Evolutionary conservation across 1,284 basidiomycete genomes (phyloP), one percentile per base, ranked within the genome.

Genomic region (Coniophora puteana): DNA sequence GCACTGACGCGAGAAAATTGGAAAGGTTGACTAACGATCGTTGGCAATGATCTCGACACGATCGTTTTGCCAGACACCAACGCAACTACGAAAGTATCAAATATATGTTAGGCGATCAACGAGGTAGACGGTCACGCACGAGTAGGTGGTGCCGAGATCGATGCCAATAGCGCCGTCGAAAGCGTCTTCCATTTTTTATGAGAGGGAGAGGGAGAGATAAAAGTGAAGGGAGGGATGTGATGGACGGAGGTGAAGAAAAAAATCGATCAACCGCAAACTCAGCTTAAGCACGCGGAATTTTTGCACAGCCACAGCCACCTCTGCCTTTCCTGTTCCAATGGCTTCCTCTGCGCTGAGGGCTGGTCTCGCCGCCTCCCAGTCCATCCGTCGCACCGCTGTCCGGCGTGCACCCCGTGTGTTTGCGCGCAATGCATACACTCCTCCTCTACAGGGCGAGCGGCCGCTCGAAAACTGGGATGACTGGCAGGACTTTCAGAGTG

Each of bases 11-110:
- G 23, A 20, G n/a, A n/a, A 10, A 10, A 51, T 29, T 36, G 28
- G 32, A 17, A 38, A 39, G 43, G 31, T 29, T 41, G 46, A 74
- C 86, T 66, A 56, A 89, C 87, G 88, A 74, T 90, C 92, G 65
- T 95, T 95, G 75, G 93, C 91, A 65, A 96, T 96, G 76, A 97
- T 96, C 74, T 95, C 93, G 61, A 96, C 93, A 61, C 93, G 90
- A 80, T 96, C 93, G 69, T 96, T 94, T 76, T 93, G 90, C 93
- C 92, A 95, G 61, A 95, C 91, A 77, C 92, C 93, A 56, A 96
- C 93, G 69, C 93, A 93, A 36, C 87, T 89, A n/a, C n/a, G 53
- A 18, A 53, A 43, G 50, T 43, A 52, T 44, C 26, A 44, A 26
- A 20, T 43, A 48, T 46, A 50, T 51, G 51, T 59, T 43, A 52